These are phyloP conservation scores for Leccinellum albellum DNA, from an alignment of 768 basidiomycete species.

Conservation along the genomic window DNA sequence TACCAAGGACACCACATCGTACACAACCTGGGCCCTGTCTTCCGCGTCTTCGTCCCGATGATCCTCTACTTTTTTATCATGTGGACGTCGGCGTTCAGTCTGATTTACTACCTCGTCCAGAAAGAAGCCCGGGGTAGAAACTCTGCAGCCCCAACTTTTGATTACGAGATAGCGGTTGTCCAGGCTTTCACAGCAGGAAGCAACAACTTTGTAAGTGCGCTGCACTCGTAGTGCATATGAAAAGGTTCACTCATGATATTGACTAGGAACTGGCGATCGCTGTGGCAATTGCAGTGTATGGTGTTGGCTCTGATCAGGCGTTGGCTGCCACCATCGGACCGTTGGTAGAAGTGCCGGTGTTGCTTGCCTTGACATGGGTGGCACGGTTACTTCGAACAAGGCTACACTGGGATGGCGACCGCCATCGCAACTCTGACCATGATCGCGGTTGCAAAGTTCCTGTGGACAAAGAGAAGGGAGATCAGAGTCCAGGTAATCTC, in stretches of 20 bases:
- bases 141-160: constrained; percentile 22
- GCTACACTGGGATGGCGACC: constrained; percentile 19
- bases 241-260: not conserved
- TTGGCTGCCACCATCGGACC: constrained; percentile 79
- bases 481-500: not conserved
- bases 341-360: constrained; percentile 75
- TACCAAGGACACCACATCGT: constrained; percentile 68
- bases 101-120: constrained; percentile 48
- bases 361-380: constrained; percentile 66
- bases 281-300: constrained; percentile 73
- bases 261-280: constrained; percentile 77
- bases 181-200: constrained; percentile 79
- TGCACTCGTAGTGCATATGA: not conserved
- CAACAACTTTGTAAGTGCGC: constrained; percentile 64
- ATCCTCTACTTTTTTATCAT: constrained; percentile 75
- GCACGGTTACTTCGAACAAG: constrained; percentile 44
- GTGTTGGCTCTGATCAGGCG: constrained; percentile 73
- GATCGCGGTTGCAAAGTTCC: not conserved
- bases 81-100: constrained; percentile 61
- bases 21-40: constrained; percentile 70
- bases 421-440: not conserved
- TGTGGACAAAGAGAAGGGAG: not conserved
- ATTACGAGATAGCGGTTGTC: constrained; percentile 71
- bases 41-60: constrained; percentile 78
- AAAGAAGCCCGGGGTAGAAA: constrained; percentile 21